A percentile compares a stretch with the other conserved stretches of the same genome.
Conservation (phyloP, 257 asterid species). For the Avicennia marina region DNA sequence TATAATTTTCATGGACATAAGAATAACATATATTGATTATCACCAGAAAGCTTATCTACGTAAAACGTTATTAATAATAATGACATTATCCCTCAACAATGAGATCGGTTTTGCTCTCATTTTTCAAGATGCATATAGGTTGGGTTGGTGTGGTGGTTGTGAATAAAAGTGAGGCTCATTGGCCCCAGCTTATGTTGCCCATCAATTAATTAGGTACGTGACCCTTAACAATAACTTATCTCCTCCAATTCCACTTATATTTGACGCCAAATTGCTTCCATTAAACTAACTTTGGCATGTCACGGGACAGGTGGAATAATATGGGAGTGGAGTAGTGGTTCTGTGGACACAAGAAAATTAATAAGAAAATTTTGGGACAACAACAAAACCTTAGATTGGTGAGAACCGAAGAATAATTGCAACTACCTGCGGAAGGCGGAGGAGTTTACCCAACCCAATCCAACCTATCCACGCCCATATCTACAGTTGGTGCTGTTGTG, state of each 20-base stretch:
- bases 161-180: constrained; percentile 15
- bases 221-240: constrained; percentile 6
- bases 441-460: constrained; percentile 68
- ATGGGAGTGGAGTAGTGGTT: too few relatives aligned
- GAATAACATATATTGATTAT: too few relatives aligned
- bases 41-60: too few relatives aligned
- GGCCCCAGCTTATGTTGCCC: constrained; percentile 3
- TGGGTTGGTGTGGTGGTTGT: constrained; percentile 44
- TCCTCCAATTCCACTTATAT: constrained; percentile 6
- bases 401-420: constrained; percentile 27
- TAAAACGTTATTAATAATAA: background rate
- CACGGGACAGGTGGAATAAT: background rate
- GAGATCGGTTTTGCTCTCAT: too few relatives aligned
- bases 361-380: constrained; percentile 18
- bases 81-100: background rate
- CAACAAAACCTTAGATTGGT: constrained; percentile 11
- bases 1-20: too few relatives aligned
- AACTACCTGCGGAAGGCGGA: constrained; percentile 32
- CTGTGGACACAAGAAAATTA: background rate
- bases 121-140: constrained; percentile 24
- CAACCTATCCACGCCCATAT: constrained; percentile 54
- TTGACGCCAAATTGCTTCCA: background rate
- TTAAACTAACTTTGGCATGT: background rate
- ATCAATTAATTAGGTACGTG: background rate
- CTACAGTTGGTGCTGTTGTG: too few relatives aligned